These are phyloP conservation scores for Leishmania major DNA, from an alignment of 208 protist species.

Conservation along the genomic window DNA sequence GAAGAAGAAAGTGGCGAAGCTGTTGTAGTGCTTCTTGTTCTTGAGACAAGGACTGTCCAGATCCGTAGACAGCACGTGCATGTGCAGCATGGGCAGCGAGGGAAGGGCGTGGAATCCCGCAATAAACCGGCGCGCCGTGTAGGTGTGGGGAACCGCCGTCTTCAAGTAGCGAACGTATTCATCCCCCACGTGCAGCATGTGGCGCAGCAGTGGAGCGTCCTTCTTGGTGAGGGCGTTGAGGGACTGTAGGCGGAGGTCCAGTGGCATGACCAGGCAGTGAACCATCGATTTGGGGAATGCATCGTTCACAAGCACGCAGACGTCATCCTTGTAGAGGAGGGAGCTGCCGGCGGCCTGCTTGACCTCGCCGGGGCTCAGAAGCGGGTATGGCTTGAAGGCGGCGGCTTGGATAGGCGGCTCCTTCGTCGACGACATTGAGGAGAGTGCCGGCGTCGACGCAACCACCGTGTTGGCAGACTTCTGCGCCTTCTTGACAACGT, in stretches of 20 bases:
- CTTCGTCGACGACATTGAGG: slow-evolving; percentile 2
- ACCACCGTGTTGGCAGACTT: slow-evolving; percentile 30
- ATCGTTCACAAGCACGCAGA: slow-evolving; percentile 84
- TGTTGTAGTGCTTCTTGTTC: slow-evolving; percentile 91
- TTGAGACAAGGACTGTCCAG: slow-evolving; percentile 81
- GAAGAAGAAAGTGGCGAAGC: slow-evolving; percentile 90
- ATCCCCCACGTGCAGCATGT: slow-evolving; percentile 59
- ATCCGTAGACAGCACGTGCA: slow-evolving; percentile 86
- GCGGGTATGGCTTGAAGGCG: slow-evolving; percentile 56
- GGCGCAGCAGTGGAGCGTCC: slow-evolving; percentile 59
- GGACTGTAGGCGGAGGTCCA: slow-evolving; percentile 61
- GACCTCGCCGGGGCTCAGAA: slow-evolving; percentile 31
- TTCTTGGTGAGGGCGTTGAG: slow-evolving; percentile 59
- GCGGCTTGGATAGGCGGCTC: slow-evolving; percentile 12
- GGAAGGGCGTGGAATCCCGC: slow-evolving; percentile 87
- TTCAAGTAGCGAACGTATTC: slow-evolving; percentile 60
- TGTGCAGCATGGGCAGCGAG: slow-evolving; percentile 85
- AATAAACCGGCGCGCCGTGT: slow-evolving; percentile 51
- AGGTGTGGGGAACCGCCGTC: slow-evolving; percentile 11
- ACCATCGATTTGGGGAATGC: slow-evolving; percentile 85
- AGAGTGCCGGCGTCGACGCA: slow-evolving; percentile 2
- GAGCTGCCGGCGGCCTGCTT: slow-evolving; percentile 44
- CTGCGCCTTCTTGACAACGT: slow-evolving; percentile 60
- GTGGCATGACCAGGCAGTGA: slow-evolving; percentile 85
- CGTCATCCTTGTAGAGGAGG: slow-evolving; percentile 76